These are phyloP conservation scores for Exutisphaerella laricina DNA, from an alignment of 2,329 filamentous ascomycete species.

Conservation along the genomic window DNA sequence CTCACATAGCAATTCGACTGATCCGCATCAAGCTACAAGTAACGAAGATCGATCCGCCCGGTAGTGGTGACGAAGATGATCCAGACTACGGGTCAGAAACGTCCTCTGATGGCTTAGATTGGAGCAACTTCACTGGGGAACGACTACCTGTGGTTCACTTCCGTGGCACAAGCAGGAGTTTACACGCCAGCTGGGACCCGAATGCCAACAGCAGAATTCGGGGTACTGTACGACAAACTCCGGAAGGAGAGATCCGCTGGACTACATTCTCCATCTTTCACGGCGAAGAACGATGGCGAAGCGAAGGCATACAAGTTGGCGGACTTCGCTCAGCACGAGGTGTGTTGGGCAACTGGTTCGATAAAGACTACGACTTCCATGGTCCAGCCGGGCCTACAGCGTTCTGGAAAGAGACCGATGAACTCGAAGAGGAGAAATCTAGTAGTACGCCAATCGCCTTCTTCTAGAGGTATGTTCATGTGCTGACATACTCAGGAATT, in stretches of 20 bases:
- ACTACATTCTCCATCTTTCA: slow-evolving; percentile 61
- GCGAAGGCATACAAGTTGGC: slow-evolving; percentile 69
- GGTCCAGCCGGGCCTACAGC: slow-evolving; percentile 69
- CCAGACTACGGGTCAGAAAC: slow-evolving; percentile 20
- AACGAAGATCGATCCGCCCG: slow-evolving; percentile 54
- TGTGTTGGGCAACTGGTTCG: slow-evolving; percentile 72
- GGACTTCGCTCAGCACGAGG: slow-evolving; percentile 60
- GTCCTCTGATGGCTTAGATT: slow-evolving; percentile 26
- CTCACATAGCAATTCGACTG: slow-evolving; percentile 53
- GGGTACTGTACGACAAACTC: slow-evolving; percentile 62
- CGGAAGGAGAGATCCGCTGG: slow-evolving; percentile 68
- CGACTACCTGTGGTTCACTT: slow-evolving; percentile 63
- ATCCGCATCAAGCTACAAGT: slow-evolving; percentile 64
- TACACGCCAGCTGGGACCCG: slow-evolving; percentile 62
- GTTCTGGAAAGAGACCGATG: slow-evolving; percentile 68
- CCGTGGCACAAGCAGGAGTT: slow-evolving; percentile 53
- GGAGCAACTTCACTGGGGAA: slow-evolving; percentile 27
- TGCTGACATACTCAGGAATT: slow-evolving; percentile 5
- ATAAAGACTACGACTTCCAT: slow-evolving; percentile 63
- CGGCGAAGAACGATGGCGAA: slow-evolving; percentile 66
- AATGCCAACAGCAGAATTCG: slow-evolving; percentile 62
- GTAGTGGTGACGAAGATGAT: slow-evolving; percentile 40
- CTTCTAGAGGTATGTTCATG: slow-evolving; percentile 10
- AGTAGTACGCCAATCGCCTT: slow-evolving; percentile 22
- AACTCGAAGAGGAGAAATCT: slow-evolving; percentile 31